Percentiles rank a stretch among this genome's conserved stretches.
These are phyloP conservation scores for Acanthamoeba quina DNA, from an alignment of 208 protist species.

Conservation along the genomic window DNA sequence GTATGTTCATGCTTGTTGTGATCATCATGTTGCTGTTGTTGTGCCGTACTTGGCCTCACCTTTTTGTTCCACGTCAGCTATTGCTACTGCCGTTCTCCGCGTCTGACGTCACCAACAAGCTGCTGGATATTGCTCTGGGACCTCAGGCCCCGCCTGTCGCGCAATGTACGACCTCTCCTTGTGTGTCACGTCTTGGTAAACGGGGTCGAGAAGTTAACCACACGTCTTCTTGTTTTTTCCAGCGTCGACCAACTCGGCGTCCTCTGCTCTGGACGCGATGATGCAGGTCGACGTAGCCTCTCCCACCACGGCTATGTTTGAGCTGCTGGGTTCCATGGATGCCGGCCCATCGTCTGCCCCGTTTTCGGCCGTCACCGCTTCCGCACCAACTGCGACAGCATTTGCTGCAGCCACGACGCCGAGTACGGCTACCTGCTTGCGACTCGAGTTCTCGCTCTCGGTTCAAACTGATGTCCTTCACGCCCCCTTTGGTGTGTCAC, in stretches of 20 bases:
- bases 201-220: neutral
- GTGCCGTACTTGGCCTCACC: neutral
- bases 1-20: neutral
- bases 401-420: neutral
- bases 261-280: neutral
- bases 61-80: neutral
- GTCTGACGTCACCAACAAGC: neutral
- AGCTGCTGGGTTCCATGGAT: neutral
- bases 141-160: neutral
- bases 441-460: neutral
- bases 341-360: neutral
- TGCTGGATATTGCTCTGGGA: slow-evolving; percentile 13
- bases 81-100: slow-evolving; percentile 3
- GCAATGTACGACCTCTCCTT: too few relatives aligned
- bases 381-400: neutral
- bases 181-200: too few relatives aligned
- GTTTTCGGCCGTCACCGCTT: neutral
- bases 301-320: neutral
- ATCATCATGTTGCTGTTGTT: too few relatives aligned
- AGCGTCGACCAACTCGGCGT: neutral
- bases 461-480: too few relatives aligned
- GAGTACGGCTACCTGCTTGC: neutral
- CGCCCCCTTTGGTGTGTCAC: neutral
- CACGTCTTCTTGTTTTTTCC: too few relatives aligned
- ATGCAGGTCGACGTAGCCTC: neutral